Percentiles rank a stretch among this genome's conserved stretches.
These are phyloP conservation scores for Anaeromyces robustus DNA, from an alignment of 192 early-diverging fungal species.

Conservation along the genomic window DNA sequence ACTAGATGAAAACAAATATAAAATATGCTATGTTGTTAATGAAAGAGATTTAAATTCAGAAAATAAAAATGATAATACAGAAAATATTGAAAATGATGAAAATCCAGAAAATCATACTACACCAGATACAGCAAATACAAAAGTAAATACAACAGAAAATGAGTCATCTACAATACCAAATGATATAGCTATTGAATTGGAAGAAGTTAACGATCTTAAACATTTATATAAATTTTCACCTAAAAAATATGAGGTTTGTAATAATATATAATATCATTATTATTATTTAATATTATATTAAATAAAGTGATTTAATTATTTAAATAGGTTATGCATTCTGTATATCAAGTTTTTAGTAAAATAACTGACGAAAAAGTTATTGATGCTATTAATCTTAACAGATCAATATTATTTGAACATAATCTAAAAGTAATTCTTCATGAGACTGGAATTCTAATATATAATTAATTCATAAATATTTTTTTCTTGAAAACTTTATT, in stretches of 20 bases:
- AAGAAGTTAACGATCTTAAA: not conserved
- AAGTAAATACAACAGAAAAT: not conserved
- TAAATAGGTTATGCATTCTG: not conserved
- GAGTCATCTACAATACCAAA: not conserved
- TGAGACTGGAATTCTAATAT: not conserved
- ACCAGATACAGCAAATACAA: not conserved
- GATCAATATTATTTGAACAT: not conserved
- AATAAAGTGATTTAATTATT: no score
- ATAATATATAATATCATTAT: not conserved
- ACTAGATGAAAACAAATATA: not conserved
- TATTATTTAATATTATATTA: no score
- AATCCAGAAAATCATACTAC: not conserved
- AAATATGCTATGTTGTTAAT: not conserved
- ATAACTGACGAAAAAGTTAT: not conserved
- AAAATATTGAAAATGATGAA: not conserved
- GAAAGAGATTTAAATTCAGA: not conserved
- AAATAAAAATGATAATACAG: not conserved
- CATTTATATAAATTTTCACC: not conserved
- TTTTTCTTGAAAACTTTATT: no score
- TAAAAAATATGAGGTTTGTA: not conserved
- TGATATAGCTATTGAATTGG: not conserved
- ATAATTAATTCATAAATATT: no score
- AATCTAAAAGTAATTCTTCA: not conserved
- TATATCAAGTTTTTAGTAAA: not conserved
- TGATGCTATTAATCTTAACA: not conserved